A percentile compares a stretch with the other conserved stretches of the same genome.
Evolutionary conservation across 441 rosid species (phyloP).

Genomic region (Eutrema salsugineum): DNA sequence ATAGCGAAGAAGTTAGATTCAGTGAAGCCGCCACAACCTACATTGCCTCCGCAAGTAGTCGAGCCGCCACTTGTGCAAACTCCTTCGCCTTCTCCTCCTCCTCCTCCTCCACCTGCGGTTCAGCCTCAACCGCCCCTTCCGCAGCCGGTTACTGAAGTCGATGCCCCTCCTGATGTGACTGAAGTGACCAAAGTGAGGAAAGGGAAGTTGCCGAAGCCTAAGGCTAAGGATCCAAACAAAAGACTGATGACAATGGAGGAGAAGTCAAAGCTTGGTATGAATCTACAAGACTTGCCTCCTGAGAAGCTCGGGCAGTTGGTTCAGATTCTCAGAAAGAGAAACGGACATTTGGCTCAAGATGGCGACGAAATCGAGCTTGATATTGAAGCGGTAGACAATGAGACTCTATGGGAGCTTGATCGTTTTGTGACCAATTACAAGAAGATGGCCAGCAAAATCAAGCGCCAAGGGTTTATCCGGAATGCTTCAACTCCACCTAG

Average conservation of each 20-base stretch:
- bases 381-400: constrained; percentile 84
- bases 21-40: constrained; percentile 34
- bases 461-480: constrained; percentile 68
- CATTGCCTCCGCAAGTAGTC: constrained; percentile 44
- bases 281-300: constrained; percentile 83
- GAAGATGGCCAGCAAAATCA: constrained; percentile 87
- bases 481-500: constrained; percentile 40
- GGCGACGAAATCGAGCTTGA: constrained; percentile 97
- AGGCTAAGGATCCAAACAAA: constrained; percentile 93
- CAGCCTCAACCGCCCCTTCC: constrained; percentile 19
- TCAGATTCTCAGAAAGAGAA: constrained; percentile 79
- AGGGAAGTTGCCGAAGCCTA: constrained; percentile 81
- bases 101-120: constrained; percentile 29
- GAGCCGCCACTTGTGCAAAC: constrained; percentile 41
- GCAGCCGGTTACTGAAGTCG: constrained; percentile 11
- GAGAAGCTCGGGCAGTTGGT: constrained; percentile 94
- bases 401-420: constrained; percentile 97
- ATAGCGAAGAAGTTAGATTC: constrained; percentile 21
- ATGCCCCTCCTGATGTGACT: neutral
- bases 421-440: constrained; percentile 87
- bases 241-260: constrained; percentile 87
- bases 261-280: constrained; percentile 76
- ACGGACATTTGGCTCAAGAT: constrained; percentile 71
- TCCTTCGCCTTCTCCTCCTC: neutral
- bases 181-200: constrained; percentile 27